Percentiles rank a stretch among this genome's conserved stretches.
phyloP scores from a whole-genome alignment of 23 red algal genomes.

The Gracilaria domingensis region DNA sequence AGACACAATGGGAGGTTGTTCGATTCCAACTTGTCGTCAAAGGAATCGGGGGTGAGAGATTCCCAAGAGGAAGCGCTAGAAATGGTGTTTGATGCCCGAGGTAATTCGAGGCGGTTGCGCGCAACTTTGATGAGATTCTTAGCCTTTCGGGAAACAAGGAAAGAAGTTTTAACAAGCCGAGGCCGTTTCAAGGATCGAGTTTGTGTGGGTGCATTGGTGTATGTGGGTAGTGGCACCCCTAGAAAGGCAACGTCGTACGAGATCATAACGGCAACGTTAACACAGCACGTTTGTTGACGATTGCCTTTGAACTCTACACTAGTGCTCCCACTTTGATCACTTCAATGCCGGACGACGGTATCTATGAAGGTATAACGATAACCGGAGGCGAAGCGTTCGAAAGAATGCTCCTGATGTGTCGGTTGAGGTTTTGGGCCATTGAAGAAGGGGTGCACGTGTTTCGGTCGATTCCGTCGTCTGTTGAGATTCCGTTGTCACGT shows the following conservation, averaged over 20 bases:
- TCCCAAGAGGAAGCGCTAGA: conserved; percentile 12
- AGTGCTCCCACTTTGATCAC: not conserved
- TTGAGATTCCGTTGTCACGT: no score
- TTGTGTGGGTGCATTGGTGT: not conserved
- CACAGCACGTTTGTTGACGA: not conserved
- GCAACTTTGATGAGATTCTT: not conserved
- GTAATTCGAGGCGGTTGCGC: not conserved
- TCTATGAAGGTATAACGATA: no score
- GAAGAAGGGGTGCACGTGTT: no score
- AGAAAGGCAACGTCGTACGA: conserved; percentile 1
- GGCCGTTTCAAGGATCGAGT: not conserved
- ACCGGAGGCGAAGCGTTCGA: no score
- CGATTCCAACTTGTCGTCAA: conserved; percentile 59
- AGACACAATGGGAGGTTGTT: conserved; percentile 65
- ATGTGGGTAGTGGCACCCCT: not conserved
- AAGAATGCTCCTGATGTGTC: no score
- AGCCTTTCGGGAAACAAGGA: not conserved
- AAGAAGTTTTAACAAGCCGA: not conserved
- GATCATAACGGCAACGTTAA: not conserved
- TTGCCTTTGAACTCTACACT: no score
- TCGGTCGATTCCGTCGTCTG: no score
- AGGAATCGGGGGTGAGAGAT: conserved; percentile 33
- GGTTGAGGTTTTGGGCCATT: no score
- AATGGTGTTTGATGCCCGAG: no score
- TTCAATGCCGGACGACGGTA: no score